Conservation (phyloP, 2,329 filamentous ascomycete species). For the Erysiphe pulchra region DNA sequence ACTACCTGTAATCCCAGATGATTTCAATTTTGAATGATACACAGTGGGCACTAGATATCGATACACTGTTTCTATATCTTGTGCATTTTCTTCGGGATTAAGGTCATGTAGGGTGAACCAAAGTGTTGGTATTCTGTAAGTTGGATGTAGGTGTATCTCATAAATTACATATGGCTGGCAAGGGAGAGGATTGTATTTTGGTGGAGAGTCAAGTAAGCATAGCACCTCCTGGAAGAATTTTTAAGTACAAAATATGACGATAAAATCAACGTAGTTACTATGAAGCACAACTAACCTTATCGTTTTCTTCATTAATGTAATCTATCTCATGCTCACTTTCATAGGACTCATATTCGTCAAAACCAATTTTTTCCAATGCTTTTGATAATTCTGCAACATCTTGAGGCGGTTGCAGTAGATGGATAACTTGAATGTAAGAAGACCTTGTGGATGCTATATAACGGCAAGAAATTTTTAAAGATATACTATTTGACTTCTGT, state of each 20-base stretch:
- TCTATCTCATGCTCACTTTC: conserved; percentile 8
- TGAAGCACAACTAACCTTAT: conserved; percentile 7
- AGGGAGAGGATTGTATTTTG: conserved; percentile 9
- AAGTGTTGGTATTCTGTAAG: conserved; percentile 48
- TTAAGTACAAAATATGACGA: not conserved
- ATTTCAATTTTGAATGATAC: conserved; percentile 33
- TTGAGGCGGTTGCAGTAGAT: conserved; percentile 8
- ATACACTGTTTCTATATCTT: conserved; percentile 45
- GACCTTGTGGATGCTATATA: conserved; percentile 8
- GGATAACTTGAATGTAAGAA: conserved; percentile 12
- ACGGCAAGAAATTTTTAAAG: conserved; percentile 28
- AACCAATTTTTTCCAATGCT: conserved; percentile 7
- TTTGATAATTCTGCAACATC: conserved; percentile 10
- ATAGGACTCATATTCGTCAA: not conserved
- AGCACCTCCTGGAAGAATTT: conserved; percentile 8
- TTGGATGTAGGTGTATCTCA: conserved; percentile 50
- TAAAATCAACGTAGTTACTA: not conserved
- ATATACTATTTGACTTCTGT: conserved; percentile 25
- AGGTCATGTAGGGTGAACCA: conserved; percentile 45
- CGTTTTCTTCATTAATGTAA: conserved; percentile 8
- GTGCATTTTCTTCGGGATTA: conserved; percentile 23
- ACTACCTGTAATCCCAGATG: conserved; percentile 38
- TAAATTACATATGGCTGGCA: conserved; percentile 26
- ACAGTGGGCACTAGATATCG: conserved; percentile 40
- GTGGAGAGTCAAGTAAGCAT: conserved; percentile 1